Conservation (phyloP, 148 eudicot genomes). For the Fagopyrum homotropicum region DNA sequence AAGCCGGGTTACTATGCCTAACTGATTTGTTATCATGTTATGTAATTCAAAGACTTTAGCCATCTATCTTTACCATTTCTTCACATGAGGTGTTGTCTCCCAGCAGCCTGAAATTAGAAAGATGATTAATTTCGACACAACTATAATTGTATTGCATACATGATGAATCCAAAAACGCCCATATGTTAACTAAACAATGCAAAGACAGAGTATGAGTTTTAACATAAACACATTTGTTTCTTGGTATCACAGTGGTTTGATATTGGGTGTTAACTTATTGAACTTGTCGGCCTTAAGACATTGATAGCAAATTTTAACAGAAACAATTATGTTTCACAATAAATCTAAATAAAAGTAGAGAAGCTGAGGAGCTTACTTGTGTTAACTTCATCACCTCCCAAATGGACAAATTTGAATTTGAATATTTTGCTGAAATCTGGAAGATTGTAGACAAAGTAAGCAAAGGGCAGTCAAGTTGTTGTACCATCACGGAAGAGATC, state of each 20-base stretch:
- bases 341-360: neutral
- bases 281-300: no score
- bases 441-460: constrained; percentile 18
- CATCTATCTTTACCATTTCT: constrained; percentile 34
- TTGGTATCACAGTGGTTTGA: no score
- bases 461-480: neutral
- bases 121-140: neutral
- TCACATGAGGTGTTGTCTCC: constrained; percentile 49
- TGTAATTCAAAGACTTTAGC: neutral
- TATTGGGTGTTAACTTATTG: no score
- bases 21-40: neutral
- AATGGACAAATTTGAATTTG: constrained; percentile 71
- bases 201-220: no score
- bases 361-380: constrained; percentile 44
- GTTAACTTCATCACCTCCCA: constrained; percentile 96
- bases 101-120: constrained; percentile 74
- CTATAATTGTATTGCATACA: neutral
- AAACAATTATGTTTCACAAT: no score
- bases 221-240: no score
- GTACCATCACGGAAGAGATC: neutral
- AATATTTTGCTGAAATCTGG: constrained; percentile 93
- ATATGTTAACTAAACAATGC: no score
- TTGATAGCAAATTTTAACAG: no score
- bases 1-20: neutral
- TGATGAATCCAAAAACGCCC: neutral